These are phyloP conservation scores for Coniochaeta pulveracea DNA, from an alignment of 2,329 filamentous ascomycete genomes.

Conservation along the genomic window DNA sequence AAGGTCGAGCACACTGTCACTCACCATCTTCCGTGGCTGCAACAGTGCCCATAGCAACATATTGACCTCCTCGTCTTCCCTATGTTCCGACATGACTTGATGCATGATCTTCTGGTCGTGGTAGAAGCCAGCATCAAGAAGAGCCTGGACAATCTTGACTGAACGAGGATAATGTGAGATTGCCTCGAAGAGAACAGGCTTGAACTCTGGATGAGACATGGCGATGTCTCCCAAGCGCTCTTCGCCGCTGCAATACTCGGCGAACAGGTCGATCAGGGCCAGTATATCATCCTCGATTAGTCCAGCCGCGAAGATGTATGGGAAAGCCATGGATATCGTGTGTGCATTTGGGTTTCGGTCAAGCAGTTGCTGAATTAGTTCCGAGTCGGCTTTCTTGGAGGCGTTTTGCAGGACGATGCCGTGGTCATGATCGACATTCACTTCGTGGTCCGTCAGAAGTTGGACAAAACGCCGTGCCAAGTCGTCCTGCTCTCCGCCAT, in stretches of 20 bases:
- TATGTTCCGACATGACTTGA: conserved; percentile 30
- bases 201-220: conserved; percentile 26
- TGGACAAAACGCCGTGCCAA: conserved; percentile 34
- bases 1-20: conserved; percentile 43
- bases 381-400: conserved; percentile 36
- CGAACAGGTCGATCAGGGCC: conserved; percentile 38
- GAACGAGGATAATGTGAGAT: conserved; percentile 44
- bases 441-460: conserved; percentile 26
- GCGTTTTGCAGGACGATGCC: conserved; percentile 44
- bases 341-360: conserved; percentile 34
- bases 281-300: conserved; percentile 37
- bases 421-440: conserved; percentile 35
- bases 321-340: conserved; percentile 41
- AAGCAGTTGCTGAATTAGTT: conserved; percentile 38
- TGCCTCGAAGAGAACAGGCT: conserved; percentile 40
- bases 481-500: conserved; percentile 22
- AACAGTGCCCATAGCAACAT: conserved; percentile 50
- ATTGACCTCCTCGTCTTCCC: conserved; percentile 44
- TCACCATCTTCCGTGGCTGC: conserved; percentile 52
- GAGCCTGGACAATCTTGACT: conserved; percentile 34
- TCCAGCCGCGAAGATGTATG: conserved; percentile 40
- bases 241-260: conserved; percentile 34
- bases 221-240: conserved; percentile 40
- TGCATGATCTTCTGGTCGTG: conserved; percentile 39
- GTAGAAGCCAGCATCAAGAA: conserved; percentile 48